Evolutionary conservation across 805 yeast genomes (phyloP), one percentile per base, ranked within the genome.

Genomic region (Metschnikowia cerradonensis): DNA sequence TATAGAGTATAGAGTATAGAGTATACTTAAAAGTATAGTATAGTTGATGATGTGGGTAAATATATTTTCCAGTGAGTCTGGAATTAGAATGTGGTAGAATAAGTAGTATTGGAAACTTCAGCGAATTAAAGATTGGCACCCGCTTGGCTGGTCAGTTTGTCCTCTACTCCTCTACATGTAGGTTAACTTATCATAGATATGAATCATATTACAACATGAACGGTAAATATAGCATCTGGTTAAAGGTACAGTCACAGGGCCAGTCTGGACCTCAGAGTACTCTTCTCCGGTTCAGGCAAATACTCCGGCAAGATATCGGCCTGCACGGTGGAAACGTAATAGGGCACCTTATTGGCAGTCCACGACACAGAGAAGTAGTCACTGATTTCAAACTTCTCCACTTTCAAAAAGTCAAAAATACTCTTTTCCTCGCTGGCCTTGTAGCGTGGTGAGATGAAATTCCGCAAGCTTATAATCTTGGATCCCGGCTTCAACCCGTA

Each of bases 341-440:
- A 90, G 8, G 81, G 82, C 1, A 88, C 88, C 49, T 90, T 90
- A 44, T 87, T 89, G 5, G 84, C 83, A 0, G 96, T 90, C 97
- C 97, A 90, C 43, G 95, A 86, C 7, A 91, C 97, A 40, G 90
- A 81, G 49, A 83, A 81, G 48, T 80, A 78, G 15, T 80, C 83
- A 56, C 90, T 84, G 61, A 79, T 78, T 54, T 73, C 81, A 48
- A 66, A 73, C 57, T 79, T 81, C 49, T 81, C 81, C 4, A 88
- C 90, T 39, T 71, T 71, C 50, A 90, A 72, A 59, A 83, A 75
- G 61, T 84, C 89, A 54, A 89, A 70, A 13, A 88, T 77, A 32
- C 82, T 78, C 46, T 70, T 66, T 37, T 73, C 79, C 51, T 74
- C 72, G n/a, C 80, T 71, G 20, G 88, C 80, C 37, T 81, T 78